Percentiles rank a stretch among this genome's conserved stretches.
Evolutionary conservation across 2,329 filamentous ascomycete genomes (phyloP).

Genomic region (Colletotrichum sojae): DNA sequence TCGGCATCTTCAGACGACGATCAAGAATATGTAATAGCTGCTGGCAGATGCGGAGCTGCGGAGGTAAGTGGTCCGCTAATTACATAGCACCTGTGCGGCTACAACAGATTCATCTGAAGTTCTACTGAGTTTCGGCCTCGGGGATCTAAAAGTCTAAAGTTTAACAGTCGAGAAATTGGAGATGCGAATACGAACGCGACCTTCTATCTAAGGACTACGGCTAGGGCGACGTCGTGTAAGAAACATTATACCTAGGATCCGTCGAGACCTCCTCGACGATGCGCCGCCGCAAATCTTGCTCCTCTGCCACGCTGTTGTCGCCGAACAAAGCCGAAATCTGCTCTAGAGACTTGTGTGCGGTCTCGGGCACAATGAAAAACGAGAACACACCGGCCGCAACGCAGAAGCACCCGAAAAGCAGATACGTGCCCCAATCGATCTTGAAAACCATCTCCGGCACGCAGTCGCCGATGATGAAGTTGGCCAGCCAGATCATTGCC

Average conservation of each 20-base stretch:
- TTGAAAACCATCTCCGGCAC: constrained; percentile 68
- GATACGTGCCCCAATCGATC: constrained; percentile 62
- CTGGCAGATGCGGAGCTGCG: too few relatives aligned
- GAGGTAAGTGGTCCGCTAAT: too few relatives aligned
- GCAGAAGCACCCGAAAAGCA: constrained; percentile 70
- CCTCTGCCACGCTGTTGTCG: constrained; percentile 28
- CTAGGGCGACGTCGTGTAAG: neutral
- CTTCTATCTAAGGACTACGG: neutral
- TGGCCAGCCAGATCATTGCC: constrained; percentile 53
- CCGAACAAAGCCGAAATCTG: constrained; percentile 59
- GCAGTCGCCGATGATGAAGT: constrained; percentile 61
- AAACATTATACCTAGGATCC: constrained; percentile 2
- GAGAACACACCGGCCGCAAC: constrained; percentile 64
- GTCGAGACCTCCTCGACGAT: constrained; percentile 23
- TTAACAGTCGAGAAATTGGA: neutral
- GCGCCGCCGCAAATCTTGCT: constrained; percentile 5
- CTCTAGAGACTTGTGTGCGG: constrained; percentile 61
- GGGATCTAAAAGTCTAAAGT: neutral
- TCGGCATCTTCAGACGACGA: too few relatives aligned
- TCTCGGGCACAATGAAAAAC: constrained; percentile 64
- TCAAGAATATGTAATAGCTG: too few relatives aligned
- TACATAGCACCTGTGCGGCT: too few relatives aligned
- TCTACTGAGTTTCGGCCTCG: too few relatives aligned
- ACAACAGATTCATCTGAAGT: too few relatives aligned
- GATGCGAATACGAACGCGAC: neutral